Base-by-base conservation (phyloP, 1,284 basidiomycete species). In the Takashimella tepidaria region DNA sequence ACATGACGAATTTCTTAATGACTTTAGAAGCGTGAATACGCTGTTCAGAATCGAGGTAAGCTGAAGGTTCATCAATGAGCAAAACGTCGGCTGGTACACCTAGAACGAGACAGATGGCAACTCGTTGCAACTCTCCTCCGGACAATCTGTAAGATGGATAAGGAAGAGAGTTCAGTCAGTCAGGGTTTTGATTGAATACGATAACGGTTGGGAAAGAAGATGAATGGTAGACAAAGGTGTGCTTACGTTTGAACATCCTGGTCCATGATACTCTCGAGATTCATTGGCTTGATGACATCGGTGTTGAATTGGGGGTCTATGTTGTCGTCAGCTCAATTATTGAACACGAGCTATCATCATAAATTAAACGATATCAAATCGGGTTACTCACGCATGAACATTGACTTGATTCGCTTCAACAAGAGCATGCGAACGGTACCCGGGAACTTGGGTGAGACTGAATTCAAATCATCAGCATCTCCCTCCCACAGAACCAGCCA, bases 11-110 rank as follows among this genome's bases (percentile, higher is more conserved):
- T 54, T 92, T 84, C 78, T 98, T 98, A 79, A 98, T 97, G 68
- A 97, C 91, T 72, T 95, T 93, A 71, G 87, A 87, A 5, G 93
- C 89, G 61, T 92, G 88, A 73, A 98, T 97, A 86, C 92, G 92
- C 75, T 98, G 92, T 75, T 98, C 92, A 31, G 93, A 96, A 74
- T 98, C 92, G 67, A 98, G 80, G 84, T 74, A 74, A 21, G 73
- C 72, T 19, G 76, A 77, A 20, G 76, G 77, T 61, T 80, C 90
- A 72, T 96, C 92, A 55, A 97, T 85, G 44, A 83, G 85, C 82
- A 50, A 90, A 77, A 42, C 71, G 51, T 73, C 88, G 68, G 89
- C 89, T 6, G 89, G 83, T 70, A 76, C 71, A 83, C 87, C 88
- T 26, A 95, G 80, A 4, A 89, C 88, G 56, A 97, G 81, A 37